phyloP scores from a whole-genome alignment of 495 filamentous ascomycete genomes.

The Gamarada debralockiae region DNA sequence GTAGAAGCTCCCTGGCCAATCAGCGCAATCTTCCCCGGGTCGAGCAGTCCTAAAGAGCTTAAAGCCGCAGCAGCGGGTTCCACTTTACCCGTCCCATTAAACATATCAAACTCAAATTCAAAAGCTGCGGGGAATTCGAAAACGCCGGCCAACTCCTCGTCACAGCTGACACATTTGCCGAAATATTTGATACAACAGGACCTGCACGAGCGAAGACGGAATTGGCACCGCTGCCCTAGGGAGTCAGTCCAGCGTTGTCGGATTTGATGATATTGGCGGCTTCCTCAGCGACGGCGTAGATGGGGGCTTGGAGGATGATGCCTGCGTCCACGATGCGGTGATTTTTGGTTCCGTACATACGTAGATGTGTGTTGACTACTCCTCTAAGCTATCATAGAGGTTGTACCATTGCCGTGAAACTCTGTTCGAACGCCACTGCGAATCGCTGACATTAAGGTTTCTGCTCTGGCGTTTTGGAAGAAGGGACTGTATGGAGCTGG shows the following conservation, averaged over 20 bases:
- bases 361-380: conserved; percentile 1
- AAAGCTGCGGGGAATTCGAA: not conserved
- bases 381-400: conserved; percentile 36
- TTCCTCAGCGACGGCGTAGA: conserved; percentile 10
- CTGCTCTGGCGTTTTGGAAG: too few species aligned
- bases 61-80: not conserved
- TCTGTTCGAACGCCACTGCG: conserved; percentile 16
- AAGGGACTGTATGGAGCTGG: too few species aligned
- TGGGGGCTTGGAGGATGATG: conserved; percentile 17
- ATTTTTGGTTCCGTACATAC: conserved; percentile 21
- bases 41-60: too few species aligned
- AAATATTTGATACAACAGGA: not conserved
- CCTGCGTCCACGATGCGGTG: conserved; percentile 41
- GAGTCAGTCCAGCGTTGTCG: conserved; percentile 1
- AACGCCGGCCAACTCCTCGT: too few species aligned
- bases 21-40: too few species aligned
- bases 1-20: too few species aligned
- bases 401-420: conserved; percentile 35
- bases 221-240: not conserved
- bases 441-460: too few species aligned
- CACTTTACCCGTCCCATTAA: not conserved
- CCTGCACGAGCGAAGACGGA: not conserved
- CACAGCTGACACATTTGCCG: not conserved
- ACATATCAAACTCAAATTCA: not conserved
- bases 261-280: conserved; percentile 51